Evolutionary conservation across 176 grass and related monocot species (phyloP).

Genomic region (Pontederia paniculata): DNA sequence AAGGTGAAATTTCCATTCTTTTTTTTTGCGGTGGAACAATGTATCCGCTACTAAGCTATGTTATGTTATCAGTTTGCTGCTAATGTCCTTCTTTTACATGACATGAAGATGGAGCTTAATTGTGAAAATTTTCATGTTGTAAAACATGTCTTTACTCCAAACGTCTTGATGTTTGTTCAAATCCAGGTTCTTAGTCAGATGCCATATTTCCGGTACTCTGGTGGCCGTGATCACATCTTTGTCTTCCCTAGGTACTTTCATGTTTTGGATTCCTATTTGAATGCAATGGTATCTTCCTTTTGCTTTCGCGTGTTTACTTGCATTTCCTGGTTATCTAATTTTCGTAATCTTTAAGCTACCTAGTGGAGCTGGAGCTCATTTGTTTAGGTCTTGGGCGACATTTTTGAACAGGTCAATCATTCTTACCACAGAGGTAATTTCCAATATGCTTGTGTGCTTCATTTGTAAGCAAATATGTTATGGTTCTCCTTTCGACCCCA

Average conservation of each 20-base stretch:
- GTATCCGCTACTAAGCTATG: too few species aligned
- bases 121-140: too few species aligned
- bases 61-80: too few species aligned
- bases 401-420: conserved; percentile 91
- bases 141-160: too few species aligned
- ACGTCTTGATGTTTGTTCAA: too few species aligned
- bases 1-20: conserved; percentile 38
- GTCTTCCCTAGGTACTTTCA: conserved; percentile 80
- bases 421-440: conserved; percentile 85
- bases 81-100: too few species aligned
- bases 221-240: conserved; percentile 88
- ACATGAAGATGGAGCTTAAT: neutral
- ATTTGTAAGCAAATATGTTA: too few species aligned
- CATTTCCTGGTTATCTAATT: conserved; percentile 6
- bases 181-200: conserved; percentile 76
- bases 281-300: neutral
- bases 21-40: too few species aligned
- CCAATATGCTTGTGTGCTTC: neutral
- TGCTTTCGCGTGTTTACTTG: neutral
- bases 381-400: conserved; percentile 71
- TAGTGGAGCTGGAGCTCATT: conserved; percentile 86
- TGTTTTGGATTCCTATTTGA: neutral
- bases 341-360: conserved; percentile 16
- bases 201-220: conserved; percentile 85
- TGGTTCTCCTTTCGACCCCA: too few species aligned